These are phyloP conservation scores for Malus asiatica DNA, from an alignment of 306 rosid species.

Conservation along the genomic window DNA sequence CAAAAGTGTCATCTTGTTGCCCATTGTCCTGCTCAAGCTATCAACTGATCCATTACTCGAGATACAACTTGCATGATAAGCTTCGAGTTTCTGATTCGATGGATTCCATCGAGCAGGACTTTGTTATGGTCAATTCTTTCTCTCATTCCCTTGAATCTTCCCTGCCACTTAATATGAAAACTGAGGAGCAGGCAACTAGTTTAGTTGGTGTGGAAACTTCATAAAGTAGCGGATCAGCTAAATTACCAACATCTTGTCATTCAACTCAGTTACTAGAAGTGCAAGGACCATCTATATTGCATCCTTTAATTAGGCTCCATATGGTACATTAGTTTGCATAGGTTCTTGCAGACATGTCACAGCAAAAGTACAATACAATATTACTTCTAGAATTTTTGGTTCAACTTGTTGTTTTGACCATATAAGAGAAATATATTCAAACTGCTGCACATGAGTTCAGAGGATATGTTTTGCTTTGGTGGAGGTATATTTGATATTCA, in stretches of 20 bases:
- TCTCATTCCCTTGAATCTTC: conserved; percentile 56
- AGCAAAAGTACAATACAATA: conserved; percentile 49
- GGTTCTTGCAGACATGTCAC: conserved; percentile 56
- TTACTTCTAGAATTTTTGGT: conserved; percentile 60
- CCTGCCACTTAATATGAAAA: conserved; percentile 28
- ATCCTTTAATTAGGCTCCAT: conserved; percentile 55
- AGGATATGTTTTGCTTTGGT: too few species aligned
- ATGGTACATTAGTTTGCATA: conserved; percentile 49
- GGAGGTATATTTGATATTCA: too few species aligned
- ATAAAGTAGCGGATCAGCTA: conserved; percentile 16
- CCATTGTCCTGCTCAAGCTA: too few species aligned
- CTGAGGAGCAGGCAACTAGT: conserved; percentile 20
- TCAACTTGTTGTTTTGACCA: conserved; percentile 75
- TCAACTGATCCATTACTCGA: conserved; percentile 12
- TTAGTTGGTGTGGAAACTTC: conserved; percentile 25
- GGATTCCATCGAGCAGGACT: conserved; percentile 75
- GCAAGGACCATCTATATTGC: conserved; percentile 44
- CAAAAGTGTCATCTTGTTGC: too few species aligned
- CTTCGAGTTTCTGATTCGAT: conserved; percentile 52
- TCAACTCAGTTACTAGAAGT: conserved; percentile 38
- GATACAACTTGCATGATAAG: conserved; percentile 31
- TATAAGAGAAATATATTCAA: conserved; percentile 66
- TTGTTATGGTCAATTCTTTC: conserved; percentile 64
- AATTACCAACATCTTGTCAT: conserved; percentile 19
- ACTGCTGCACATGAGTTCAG: conserved; percentile 35